phyloP scores from a whole-genome alignment of 179 eudicot species.

The Beta corolliflora region DNA sequence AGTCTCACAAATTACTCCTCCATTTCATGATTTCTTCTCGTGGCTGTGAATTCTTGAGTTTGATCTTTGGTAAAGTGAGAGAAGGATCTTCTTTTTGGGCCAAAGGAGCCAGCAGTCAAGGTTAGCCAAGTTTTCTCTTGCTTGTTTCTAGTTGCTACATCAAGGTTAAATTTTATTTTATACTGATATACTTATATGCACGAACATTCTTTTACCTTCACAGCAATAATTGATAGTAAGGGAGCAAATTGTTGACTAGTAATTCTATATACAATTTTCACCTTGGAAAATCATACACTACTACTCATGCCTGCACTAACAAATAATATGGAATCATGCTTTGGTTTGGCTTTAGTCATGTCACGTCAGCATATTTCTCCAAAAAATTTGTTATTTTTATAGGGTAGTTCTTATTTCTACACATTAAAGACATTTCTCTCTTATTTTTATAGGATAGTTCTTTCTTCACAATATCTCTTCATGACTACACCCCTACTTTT shows the following conservation, averaged over 20 bases:
- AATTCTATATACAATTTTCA: background rate
- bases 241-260: background rate
- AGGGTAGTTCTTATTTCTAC: too few species aligned
- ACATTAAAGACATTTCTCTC: too few species aligned
- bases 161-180: too few species aligned
- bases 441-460: too few species aligned
- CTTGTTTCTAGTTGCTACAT: too few species aligned
- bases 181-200: too few species aligned
- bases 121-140: too few species aligned
- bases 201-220: too few species aligned
- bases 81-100: conserved; percentile 42
- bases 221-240: too few species aligned
- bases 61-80: conserved; percentile 50
- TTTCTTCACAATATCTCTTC: too few species aligned
- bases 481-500: too few species aligned
- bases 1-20: conserved; percentile 52
- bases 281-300: conserved; percentile 18
- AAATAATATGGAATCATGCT: conserved; percentile 14
- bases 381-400: conserved; percentile 1
- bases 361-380: conserved; percentile 22
- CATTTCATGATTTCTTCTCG: conserved; percentile 50
- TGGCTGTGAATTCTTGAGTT: conserved; percentile 46
- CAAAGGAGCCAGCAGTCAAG: conserved; percentile 42
- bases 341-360: conserved; percentile 32
- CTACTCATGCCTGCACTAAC: conserved; percentile 14